Evolutionary conservation across 768 basidiomycete genomes (phyloP).

Genomic region (Rhodotorula toruloides): DNA sequence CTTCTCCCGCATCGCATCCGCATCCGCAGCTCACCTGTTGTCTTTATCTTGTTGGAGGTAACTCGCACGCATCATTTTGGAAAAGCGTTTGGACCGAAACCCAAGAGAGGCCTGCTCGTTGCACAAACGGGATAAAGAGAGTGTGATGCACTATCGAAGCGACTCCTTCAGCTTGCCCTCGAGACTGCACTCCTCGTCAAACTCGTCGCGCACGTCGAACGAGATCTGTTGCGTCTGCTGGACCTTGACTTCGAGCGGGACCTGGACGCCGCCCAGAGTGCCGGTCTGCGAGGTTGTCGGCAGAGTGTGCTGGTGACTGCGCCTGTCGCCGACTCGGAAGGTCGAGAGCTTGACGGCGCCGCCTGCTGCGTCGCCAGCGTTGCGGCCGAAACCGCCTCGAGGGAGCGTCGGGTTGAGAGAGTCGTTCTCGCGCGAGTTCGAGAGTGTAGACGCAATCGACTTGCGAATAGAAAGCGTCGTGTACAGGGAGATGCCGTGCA

Average conservation of each 20-base stretch:
- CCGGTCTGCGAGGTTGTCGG: neutral
- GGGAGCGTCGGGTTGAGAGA: neutral
- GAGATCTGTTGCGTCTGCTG: neutral
- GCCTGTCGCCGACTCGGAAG: too few species aligned
- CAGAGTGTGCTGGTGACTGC: too few species aligned
- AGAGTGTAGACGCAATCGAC: neutral
- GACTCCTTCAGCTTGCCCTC: neutral
- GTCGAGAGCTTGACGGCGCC: too few species aligned
- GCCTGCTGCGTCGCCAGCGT: too few species aligned
- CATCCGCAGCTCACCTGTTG: neutral
- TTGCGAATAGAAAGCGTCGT: constrained; percentile 13
- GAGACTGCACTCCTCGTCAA: neutral
- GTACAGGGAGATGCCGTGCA: constrained; percentile 27
- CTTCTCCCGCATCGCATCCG: neutral
- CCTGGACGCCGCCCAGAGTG: neutral
- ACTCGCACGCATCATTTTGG: neutral
- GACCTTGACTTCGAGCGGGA: neutral
- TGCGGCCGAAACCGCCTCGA: neutral
- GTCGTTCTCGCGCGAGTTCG: neutral
- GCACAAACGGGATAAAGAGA: too few species aligned
- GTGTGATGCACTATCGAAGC: too few species aligned
- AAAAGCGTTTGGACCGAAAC: too few species aligned
- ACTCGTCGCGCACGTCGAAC: neutral
- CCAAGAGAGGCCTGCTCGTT: too few species aligned
- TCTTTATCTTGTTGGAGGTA: neutral